These are phyloP conservation scores for Durio zibethinus DNA, from an alignment of 345 rosid genomes.

Conservation along the genomic window DNA sequence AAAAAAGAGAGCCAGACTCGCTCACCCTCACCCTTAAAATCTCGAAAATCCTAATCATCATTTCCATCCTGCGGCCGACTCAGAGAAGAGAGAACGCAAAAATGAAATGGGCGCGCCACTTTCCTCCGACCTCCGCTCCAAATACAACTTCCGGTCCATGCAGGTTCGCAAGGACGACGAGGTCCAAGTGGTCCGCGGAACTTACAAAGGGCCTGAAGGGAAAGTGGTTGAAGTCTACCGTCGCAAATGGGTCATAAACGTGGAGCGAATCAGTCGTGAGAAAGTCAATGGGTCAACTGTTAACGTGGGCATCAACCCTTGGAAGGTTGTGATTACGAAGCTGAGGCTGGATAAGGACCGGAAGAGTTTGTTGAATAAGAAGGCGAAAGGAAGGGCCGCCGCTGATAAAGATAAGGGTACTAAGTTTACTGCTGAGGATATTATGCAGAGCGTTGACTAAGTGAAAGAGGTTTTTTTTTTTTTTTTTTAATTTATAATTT, in stretches of 20 bases:
- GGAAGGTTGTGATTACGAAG: slow-evolving; percentile 46
- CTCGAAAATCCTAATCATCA: not conserved
- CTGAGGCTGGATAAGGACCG: slow-evolving; percentile 51
- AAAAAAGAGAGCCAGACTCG: not conserved
- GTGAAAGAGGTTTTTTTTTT: not conserved
- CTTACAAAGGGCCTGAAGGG: slow-evolving; percentile 55
- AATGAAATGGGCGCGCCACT: slow-evolving; percentile 53
- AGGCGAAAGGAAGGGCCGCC: slow-evolving; percentile 51
- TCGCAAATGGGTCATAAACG: slow-evolving; percentile 51
- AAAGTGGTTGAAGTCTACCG: slow-evolving; percentile 51
- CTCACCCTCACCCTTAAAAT: not conserved
- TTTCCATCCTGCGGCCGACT: not conserved
- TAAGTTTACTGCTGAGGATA: slow-evolving; percentile 46
- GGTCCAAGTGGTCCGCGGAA: slow-evolving; percentile 49
- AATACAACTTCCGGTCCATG: slow-evolving; percentile 52
- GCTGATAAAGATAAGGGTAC: slow-evolving; percentile 53
- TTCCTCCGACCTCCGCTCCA: slow-evolving; percentile 45
- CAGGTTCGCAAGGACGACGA: slow-evolving; percentile 55
- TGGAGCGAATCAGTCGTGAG: slow-evolving; percentile 53
- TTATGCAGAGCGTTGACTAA: slow-evolving; percentile 11
- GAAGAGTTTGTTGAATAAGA: slow-evolving; percentile 42
- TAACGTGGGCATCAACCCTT: slow-evolving; percentile 47
- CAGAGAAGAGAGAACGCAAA: not conserved
- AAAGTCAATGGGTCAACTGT: slow-evolving; percentile 52
- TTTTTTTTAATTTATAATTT: not conserved